These are phyloP conservation scores for Microbotryum silenes-acaulis DNA, from an alignment of 1,284 basidiomycete genomes.

Conservation along the genomic window DNA sequence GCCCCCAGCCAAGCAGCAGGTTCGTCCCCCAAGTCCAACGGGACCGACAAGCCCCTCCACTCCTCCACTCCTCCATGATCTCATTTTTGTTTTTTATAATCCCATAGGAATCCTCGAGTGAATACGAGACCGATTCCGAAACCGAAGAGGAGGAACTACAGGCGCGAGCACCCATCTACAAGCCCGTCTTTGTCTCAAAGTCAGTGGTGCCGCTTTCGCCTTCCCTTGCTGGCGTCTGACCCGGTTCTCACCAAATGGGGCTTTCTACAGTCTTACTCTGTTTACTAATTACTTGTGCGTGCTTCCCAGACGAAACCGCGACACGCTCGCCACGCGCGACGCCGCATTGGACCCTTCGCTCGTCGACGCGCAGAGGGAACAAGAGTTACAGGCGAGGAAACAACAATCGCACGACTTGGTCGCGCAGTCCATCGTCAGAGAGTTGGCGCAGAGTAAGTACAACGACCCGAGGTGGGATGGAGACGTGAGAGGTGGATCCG, in stretches of 20 bases:
- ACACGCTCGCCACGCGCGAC: slow-evolving; percentile 58
- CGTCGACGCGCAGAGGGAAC: slow-evolving; percentile 53
- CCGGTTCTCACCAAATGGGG: too few species aligned
- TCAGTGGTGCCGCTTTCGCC: slow-evolving; percentile 40
- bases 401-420: slow-evolving; percentile 75
- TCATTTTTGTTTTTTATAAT: too few species aligned
- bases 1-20: too few species aligned
- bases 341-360: slow-evolving; percentile 61
- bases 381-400: slow-evolving; percentile 62
- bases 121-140: slow-evolving; percentile 54
- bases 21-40: too few species aligned
- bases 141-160: slow-evolving; percentile 43
- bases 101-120: slow-evolving; percentile 29
- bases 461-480: too few species aligned
- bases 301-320: neutral
- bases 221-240: too few species aligned
- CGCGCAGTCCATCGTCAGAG: slow-evolving; percentile 73
- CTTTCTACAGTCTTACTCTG: too few species aligned
- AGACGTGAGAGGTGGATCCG: neutral
- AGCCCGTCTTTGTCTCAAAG: slow-evolving; percentile 88
- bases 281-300: neutral
- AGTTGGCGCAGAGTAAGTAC: slow-evolving; percentile 67
- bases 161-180: slow-evolving; percentile 51
- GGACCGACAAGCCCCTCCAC: too few species aligned
- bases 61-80: too few species aligned